Conservation (phyloP, 2,329 filamentous ascomycete species). For the Penicillium vulpinum region DNA sequence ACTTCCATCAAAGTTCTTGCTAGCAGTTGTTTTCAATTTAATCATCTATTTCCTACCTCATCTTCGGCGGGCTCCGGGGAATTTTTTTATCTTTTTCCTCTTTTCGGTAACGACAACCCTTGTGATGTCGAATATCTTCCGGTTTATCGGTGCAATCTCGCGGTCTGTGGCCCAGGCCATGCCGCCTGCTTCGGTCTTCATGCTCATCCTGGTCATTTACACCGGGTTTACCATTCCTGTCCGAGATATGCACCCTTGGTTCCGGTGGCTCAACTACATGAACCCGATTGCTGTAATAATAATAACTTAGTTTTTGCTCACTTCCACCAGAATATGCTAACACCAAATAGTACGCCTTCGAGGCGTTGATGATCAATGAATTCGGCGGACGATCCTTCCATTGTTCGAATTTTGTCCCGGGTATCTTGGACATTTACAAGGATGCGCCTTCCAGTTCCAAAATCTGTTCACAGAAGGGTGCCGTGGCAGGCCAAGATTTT, state of each 20-base stretch:
- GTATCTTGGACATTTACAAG: constrained; percentile 42
- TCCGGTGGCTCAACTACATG: constrained; percentile 78
- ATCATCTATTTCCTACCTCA: constrained; percentile 86
- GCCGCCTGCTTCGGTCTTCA: constrained; percentile 56
- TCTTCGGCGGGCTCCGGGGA: constrained; percentile 68
- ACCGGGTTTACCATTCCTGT: constrained; percentile 50
- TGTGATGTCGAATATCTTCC: constrained; percentile 83
- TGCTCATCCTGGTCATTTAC: constrained; percentile 48
- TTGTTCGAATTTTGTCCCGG: constrained; percentile 50
- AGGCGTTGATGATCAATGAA: constrained; percentile 81
- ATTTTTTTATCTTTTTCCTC: constrained; percentile 84
- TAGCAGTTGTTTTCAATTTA: constrained; percentile 73
- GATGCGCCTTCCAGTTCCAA: constrained; percentile 40
- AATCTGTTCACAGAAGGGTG: constrained; percentile 61
- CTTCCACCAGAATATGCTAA: neutral
- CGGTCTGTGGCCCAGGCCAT: constrained; percentile 62
- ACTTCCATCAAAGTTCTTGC: constrained; percentile 74
- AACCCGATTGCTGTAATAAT: constrained; percentile 65
- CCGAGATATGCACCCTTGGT: constrained; percentile 74
- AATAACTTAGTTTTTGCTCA: neutral
- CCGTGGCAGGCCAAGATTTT: constrained; percentile 52
- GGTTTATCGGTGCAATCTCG: constrained; percentile 73
- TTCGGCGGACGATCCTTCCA: constrained; percentile 65
- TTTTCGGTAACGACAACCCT: constrained; percentile 72
- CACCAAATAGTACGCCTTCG: constrained; percentile 65